Evolutionary conservation across 1,284 basidiomycete genomes (phyloP), one percentile per base, ranked within the genome.

Genomic region (Boletellus sp.): DNA sequence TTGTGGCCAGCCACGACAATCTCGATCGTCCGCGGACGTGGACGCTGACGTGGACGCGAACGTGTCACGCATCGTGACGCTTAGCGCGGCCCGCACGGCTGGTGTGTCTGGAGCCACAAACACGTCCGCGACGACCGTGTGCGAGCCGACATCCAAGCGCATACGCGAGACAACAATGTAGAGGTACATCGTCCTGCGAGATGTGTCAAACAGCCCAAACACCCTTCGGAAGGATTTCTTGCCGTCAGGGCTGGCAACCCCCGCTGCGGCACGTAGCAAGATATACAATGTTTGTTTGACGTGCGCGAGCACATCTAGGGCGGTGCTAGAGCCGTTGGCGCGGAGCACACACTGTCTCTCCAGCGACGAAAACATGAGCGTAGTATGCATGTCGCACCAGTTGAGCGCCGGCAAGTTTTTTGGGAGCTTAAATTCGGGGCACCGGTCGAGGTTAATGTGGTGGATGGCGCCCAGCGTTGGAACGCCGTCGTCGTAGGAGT

Each of bases 41-140:
- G 28, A 12, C 11, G 28, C 3, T 10, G 10, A 12, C 28, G 11
- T 7, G 3, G 28, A 15, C 30, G 13, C 30, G 30, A 12, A 15
- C 13, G n/a, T 19, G 15, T 19, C 36, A 5, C 21, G 8, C 16
- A 38, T 5, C n/a, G 43, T 42, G 15, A 18, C 28, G 3, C 3
- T 16, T n/a, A 59, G 21, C 1, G 36, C 33, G 1, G n/a, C 22
- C 8, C 18, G 21, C 47, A 59, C 19, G n/a, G 42, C n/a, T 1
- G 47, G 39, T 19, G 43, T 44, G 4, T 71, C 51, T 0, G 73
- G 70, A 4, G 80, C 65, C 1, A 77, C 70, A 54, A 68, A 78
- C 0, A 67, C 66, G 53, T 81, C 78, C 19, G 63, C 65, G 6
- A 80, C 64, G 1, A 80, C 50, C 5, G 78, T 78, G 49, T 78